Conservation (phyloP, 163 green algal genomes). For the Trebouxiophyceae sp. region DNA sequence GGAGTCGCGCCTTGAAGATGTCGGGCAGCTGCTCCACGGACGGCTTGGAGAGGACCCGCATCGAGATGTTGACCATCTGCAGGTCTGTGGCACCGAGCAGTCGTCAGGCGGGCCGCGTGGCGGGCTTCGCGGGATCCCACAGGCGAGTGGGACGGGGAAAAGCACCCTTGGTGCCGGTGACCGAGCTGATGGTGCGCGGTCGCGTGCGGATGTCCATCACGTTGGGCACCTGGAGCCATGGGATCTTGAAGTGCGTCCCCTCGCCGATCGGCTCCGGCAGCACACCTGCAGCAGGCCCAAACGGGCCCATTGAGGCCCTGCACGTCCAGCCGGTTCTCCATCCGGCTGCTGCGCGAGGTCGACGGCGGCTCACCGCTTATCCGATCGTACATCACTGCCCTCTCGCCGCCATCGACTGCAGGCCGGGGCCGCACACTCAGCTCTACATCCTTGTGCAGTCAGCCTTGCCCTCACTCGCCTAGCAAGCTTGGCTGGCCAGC, state of each 20-base stretch:
- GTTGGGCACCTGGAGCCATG: constrained; percentile 81
- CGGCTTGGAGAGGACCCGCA: constrained; percentile 92
- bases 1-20: constrained; percentile 79
- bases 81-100: too few relatives aligned
- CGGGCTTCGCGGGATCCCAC: not conserved
- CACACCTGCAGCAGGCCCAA: constrained; percentile 68
- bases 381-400: constrained; percentile 95
- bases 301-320: too few relatives aligned
- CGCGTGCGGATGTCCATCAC: constrained; percentile 95
- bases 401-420: constrained; percentile 94
- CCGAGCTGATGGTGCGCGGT: constrained; percentile 84
- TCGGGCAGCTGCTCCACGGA: constrained; percentile 65
- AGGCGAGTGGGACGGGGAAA: not conserved
- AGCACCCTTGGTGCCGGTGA: constrained; percentile 89
- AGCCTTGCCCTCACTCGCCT: too few relatives aligned
- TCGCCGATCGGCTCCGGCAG: constrained; percentile 73
- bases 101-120: too few relatives aligned
- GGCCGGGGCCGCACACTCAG: not conserved
- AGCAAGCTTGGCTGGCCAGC: not conserved
- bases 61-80: constrained; percentile 99
- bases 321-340: too few relatives aligned
- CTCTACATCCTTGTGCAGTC: too few relatives aligned
- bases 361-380: constrained; percentile 30
- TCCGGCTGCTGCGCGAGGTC: too few relatives aligned
- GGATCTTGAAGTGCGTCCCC: constrained; percentile 89